Evolutionary conservation across 2,329 filamentous ascomycete species (phyloP).

Genomic region (Paraphaeosphaeria sporulosa): DNA sequence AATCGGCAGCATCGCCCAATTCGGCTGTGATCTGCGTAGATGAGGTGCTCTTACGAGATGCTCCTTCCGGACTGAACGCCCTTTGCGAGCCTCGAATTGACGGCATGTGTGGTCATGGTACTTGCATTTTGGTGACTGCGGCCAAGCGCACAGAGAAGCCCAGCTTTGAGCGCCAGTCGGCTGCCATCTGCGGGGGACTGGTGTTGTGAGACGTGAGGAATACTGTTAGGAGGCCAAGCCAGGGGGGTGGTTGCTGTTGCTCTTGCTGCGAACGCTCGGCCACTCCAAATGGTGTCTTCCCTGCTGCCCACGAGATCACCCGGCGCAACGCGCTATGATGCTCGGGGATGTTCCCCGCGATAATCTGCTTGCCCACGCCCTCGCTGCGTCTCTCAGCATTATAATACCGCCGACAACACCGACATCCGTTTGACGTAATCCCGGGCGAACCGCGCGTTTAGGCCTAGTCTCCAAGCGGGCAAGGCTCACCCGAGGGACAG

Average conservation of each 20-base stretch:
- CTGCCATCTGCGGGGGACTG: constrained; percentile 10
- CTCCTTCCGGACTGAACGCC: constrained; percentile 17
- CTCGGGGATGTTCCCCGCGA: constrained; percentile 14
- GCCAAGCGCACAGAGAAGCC: constrained; percentile 56
- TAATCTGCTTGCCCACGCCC: constrained; percentile 6
- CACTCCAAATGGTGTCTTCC: background rate
- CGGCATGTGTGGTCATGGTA: constrained; percentile 29
- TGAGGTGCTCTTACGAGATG: constrained; percentile 27
- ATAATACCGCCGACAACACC: constrained; percentile 2
- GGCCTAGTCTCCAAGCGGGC: constrained; percentile 30
- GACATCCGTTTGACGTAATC: constrained; percentile 25
- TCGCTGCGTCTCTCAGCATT: background rate
- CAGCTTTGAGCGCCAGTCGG: constrained; percentile 52
- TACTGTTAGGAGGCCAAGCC: background rate
- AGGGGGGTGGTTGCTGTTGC: background rate
- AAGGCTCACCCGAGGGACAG: constrained; percentile 36
- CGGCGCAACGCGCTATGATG: background rate
- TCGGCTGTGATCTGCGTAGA: constrained; percentile 6
- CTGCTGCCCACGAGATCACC: constrained; percentile 4
- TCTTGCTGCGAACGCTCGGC: constrained; percentile 13
- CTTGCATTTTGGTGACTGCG: constrained; percentile 58
- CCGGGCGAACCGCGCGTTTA: constrained; percentile 26
- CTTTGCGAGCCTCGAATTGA: no score
- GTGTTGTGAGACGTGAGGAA: constrained; percentile 51
- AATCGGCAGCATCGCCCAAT: background rate